Evolutionary conservation across 2,329 filamentous ascomycete genomes (phyloP).

Genomic region (Stachybotrys echinatus): DNA sequence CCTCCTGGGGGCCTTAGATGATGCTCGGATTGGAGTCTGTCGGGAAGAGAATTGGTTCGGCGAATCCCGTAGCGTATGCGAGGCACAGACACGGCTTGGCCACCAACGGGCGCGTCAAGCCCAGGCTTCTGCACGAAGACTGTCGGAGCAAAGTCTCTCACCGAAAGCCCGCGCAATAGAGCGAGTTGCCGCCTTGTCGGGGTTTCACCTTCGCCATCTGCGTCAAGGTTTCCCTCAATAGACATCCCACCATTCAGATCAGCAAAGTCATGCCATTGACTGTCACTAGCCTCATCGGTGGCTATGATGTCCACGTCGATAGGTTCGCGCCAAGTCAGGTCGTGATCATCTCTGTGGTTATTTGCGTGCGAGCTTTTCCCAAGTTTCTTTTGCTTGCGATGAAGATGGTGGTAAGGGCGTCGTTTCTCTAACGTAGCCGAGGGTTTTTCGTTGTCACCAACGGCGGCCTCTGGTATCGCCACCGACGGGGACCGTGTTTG

Average conservation of each 20-base stretch:
- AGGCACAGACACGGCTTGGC: conserved; percentile 42
- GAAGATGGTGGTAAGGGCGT: no score
- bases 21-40: conserved; percentile 49
- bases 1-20: conserved; percentile 42
- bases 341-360: no score
- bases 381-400: no score
- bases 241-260: neutral
- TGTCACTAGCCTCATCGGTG: neutral
- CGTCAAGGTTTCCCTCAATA: neutral
- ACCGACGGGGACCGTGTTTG: no score
- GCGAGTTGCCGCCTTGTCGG: conserved; percentile 21
- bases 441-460: no score
- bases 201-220: neutral
- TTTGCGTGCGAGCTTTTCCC: no score
- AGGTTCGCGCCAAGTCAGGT: neutral
- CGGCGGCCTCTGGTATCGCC: no score
- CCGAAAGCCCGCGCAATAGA: conserved; percentile 52
- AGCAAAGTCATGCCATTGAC: neutral
- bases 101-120: conserved; percentile 13
- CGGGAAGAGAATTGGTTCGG: conserved; percentile 69
- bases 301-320: neutral
- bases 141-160: conserved; percentile 65
- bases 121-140: conserved; percentile 55
- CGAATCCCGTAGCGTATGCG: conserved; percentile 61
- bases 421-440: no score